phyloP scores from a whole-genome alignment of 2,329 filamentous ascomycete genomes.

The Ceratocystis destructans region DNA sequence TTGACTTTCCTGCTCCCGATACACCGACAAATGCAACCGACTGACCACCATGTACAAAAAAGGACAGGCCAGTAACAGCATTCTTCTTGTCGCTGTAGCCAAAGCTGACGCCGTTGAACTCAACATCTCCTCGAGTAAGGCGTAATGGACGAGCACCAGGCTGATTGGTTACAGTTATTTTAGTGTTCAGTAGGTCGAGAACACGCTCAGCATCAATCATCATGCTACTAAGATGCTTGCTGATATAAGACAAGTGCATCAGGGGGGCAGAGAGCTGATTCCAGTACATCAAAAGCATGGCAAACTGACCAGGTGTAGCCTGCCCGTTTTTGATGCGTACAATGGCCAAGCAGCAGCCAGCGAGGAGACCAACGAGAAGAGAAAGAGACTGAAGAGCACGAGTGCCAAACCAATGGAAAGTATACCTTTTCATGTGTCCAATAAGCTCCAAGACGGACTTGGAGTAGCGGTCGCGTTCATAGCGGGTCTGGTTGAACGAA shows the following conservation, averaged over 20 bases:
- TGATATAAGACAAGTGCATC: constrained; percentile 51
- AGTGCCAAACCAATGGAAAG: constrained; percentile 21
- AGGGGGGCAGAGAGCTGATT: constrained; percentile 56
- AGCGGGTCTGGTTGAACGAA: constrained; percentile 45
- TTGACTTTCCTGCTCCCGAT: constrained; percentile 47
- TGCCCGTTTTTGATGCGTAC: constrained; percentile 52
- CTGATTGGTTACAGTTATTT: constrained; percentile 41
- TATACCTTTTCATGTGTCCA: constrained; percentile 10
- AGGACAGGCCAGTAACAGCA: constrained; percentile 41
- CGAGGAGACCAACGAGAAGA: constrained; percentile 55
- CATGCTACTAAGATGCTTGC: constrained; percentile 42
- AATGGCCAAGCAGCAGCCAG: constrained; percentile 45
- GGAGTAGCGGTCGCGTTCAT: constrained; percentile 42
- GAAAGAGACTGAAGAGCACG: constrained; percentile 44
- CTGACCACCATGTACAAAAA: constrained; percentile 37
- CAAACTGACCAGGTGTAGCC: constrained; percentile 52
- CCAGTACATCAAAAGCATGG: constrained; percentile 61
- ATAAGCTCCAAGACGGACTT: constrained; percentile 30
- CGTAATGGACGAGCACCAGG: constrained; percentile 37
- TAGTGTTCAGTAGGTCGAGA: constrained; percentile 43
- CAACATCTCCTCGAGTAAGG: constrained; percentile 39
- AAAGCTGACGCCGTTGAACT: constrained; percentile 43
- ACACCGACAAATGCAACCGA: constrained; percentile 48
- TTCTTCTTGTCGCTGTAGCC: constrained; percentile 46
- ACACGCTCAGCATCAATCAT: constrained; percentile 45